Evolutionary conservation across 495 filamentous ascomycete species (phyloP), one percentile per base, ranked within the genome.

Genomic region (Lasiosphaeria hispida): DNA sequence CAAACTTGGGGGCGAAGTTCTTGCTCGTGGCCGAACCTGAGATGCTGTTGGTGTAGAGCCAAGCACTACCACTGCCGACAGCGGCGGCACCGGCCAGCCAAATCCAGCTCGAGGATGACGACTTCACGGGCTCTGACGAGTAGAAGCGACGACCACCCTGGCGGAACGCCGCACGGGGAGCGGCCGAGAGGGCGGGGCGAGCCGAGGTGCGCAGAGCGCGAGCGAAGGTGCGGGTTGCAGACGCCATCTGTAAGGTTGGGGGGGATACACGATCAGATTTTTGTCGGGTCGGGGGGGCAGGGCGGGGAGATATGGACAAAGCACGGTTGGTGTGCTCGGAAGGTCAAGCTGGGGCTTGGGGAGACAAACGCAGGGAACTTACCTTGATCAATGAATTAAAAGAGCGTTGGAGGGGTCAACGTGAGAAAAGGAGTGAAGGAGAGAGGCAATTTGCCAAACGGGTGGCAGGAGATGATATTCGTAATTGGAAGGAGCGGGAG

Each of bases 91-190:
- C 73, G 61, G 78, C 82, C 8, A 75, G 41, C 66, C 73, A 78
- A 49, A 72, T 40, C 57, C 71, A 67, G 34, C 64, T 38, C 44
- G 66, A 67, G 15, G 82, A 71, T 62, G 79, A 80, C 62, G 83
- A 77, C 70, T 79, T 80, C 18, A 83, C 73, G 37, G 86, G 71
- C 63, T 85, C 83, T 34, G 88, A 89, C 37, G 92, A 84, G 76
- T 93, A 96, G 69, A 86, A 85, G 49, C 89, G 87, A 57, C 84
- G 87, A 67, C 81, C 78, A 60, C 82, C 72, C 64, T 83, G 79
- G 68, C 84, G 87, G 75, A 88, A 82, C 57, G 79, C 78, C 62
- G 85, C 80, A 44, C 81, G 79, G 38, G 81, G 76, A 36, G 79
- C 72, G 34, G 72, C 74, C 38, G 75, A 69, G 58, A 80, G 67